phyloP scores from a whole-genome alignment of 441 rosid species.

The Erodium chrysanthum region DNA sequence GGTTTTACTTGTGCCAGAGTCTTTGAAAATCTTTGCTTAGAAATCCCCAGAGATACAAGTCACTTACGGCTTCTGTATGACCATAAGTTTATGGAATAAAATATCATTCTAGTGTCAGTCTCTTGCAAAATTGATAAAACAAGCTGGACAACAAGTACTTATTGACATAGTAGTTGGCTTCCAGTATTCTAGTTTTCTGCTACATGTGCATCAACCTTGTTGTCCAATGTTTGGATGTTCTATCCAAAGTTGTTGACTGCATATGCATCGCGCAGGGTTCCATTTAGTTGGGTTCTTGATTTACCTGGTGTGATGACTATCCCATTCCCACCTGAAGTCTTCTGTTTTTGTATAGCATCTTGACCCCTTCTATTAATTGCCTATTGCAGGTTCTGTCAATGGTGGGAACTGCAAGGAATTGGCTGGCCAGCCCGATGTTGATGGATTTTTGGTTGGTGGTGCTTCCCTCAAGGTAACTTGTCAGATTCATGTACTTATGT shows the following conservation, averaged over 20 bases:
- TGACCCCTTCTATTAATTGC: background rate
- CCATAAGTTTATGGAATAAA: background rate
- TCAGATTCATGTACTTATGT: too few species aligned
- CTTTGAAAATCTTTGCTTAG: background rate
- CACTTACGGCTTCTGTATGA: background rate
- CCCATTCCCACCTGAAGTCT: too few species aligned
- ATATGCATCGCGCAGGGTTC: background rate
- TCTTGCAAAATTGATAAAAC: background rate
- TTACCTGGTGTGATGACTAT: too few species aligned
- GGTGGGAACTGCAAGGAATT: constrained; percentile 58
- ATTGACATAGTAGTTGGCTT: background rate
- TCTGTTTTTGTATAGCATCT: too few species aligned
- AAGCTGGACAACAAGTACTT: background rate
- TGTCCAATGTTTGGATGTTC: too few species aligned
- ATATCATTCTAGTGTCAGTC: background rate
- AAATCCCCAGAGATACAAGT: background rate
- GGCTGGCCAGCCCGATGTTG: constrained; percentile 50
- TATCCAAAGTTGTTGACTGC: background rate
- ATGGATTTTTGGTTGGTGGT: constrained; percentile 56
- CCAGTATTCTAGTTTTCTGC: background rate
- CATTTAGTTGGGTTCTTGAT: background rate
- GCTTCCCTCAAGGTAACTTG: constrained; percentile 9
- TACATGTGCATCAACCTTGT: too few species aligned
- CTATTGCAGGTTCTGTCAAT: constrained; percentile 48
- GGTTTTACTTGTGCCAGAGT: background rate